Percentiles rank a stretch among this genome's conserved stretches.
Evolutionary conservation across 2,329 filamentous ascomycete genomes (phyloP).

Genomic region (Stenocarpella maydis): DNA sequence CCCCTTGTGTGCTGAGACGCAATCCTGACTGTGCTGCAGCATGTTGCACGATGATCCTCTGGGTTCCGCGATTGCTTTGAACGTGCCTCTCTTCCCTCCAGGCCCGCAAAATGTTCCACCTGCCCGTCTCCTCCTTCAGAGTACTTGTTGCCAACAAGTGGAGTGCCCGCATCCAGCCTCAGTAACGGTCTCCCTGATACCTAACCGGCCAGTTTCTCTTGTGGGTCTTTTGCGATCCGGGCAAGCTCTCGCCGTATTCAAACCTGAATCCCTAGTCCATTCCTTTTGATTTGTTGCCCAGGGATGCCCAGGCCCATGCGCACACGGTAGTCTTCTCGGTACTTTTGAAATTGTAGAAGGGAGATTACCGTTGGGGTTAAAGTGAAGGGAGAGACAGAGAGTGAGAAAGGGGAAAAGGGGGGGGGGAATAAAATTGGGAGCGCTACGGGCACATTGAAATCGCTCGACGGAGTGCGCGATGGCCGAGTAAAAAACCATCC

Average conservation of each 20-base stretch:
- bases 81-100: neutral
- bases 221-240: no score
- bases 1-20: neutral
- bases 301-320: neutral
- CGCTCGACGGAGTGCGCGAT: slow-evolving; percentile 18
- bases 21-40: neutral
- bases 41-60: neutral
- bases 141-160: no score
- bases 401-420: no score
- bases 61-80: neutral
- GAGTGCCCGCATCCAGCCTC: no score
- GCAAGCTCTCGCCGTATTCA: neutral
- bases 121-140: no score
- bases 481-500: neutral
- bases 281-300: no score
- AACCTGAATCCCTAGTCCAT: no score
- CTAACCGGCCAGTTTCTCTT: no score
- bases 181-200: no score
- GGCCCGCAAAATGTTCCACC: neutral
- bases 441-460: neutral
- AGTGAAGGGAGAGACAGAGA: no score
- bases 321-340: neutral
- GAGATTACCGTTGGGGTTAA: no score
- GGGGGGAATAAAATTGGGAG: neutral
- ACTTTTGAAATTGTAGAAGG: neutral